phyloP scores from a whole-genome alignment of 2,329 filamentous ascomycete species.

The Aspergillus eucalypticola region DNA sequence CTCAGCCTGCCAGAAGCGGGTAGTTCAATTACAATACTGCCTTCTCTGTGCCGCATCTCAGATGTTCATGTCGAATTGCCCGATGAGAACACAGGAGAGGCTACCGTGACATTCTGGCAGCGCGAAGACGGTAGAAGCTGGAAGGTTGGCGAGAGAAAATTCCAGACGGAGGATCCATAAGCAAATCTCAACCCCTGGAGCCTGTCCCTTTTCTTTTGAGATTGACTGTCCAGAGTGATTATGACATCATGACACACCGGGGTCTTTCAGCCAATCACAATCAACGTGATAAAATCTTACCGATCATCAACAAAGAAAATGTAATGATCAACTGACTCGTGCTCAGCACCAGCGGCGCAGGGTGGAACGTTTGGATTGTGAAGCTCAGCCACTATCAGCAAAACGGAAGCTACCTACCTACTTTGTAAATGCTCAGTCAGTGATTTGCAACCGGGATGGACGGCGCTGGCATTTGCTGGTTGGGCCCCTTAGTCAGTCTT shows the following conservation, averaged over 20 bases:
- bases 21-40: not conserved
- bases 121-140: not conserved
- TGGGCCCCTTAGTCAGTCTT: constrained; percentile 6
- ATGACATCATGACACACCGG: not conserved
- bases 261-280: not conserved
- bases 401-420: not conserved
- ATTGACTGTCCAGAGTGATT: not conserved
- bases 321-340: not conserved
- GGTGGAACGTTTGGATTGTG: not conserved
- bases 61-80: not conserved
- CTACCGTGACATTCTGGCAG: not conserved
- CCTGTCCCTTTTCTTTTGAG: not conserved
- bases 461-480: not conserved
- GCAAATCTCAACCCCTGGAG: not conserved
- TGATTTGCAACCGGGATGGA: not conserved
- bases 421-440: not conserved
- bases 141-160: not conserved
- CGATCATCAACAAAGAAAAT: not conserved
- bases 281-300: not conserved
- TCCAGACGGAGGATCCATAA: not conserved
- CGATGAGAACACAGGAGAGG: not conserved
- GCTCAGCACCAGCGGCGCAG: not conserved
- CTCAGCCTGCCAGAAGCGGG: not conserved
- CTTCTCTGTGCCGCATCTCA: not conserved
- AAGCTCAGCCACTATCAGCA: not conserved